Evolutionary conservation across 805 yeast species (phyloP), one percentile per base, ranked within the genome.

Genomic region (Torulaspora microellipsoides): DNA sequence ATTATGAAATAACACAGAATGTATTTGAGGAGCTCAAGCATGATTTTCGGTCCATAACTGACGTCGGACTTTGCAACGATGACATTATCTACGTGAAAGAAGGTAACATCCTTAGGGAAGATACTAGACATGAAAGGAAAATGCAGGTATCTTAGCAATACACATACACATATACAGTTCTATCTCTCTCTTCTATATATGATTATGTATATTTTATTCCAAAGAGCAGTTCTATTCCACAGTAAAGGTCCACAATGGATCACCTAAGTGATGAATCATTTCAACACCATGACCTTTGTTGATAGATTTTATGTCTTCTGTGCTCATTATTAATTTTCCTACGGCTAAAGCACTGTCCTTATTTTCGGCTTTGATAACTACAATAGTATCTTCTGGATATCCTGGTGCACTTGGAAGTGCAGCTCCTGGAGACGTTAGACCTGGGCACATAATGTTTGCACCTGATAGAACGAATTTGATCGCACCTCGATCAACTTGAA

Each of bases 401-500:
- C 76, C 75, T 31, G 82, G 78, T 27, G 82, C 82, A 17, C 81
- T 90, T 15, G 96, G 96, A 48, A 89, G 70, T 42, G 68, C 66
- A 15, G 95, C 96, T 33, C 96, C 96, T 2, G 83, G 74, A 14
- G 93, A 81, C 0, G 96, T 88, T 51, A 88, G 73, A 14, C 96
- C 96, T 3, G 96, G 96, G 66, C 96, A 90, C 98, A 90, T 90
- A 58, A 90, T 85, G 59, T 90, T 90, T 25, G 97, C 96, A 44
- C 97, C 98, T 3, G 95, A 83, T n/a, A 90, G 69, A 20, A 90
- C 93, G 59, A 90, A 90, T 66, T 90, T 90, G 63, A 90, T 90
- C 40, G 98, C 98, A 45, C 98, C 98, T 62, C 96, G 76, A 59
- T 90, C 98, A 10, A 91, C 97, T 60, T 81, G 85, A 34, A 90